Percentiles rank a stretch among this genome's conserved stretches.
Conservation (phyloP, 2,329 filamentous ascomycete genomes). For the Neofusicoccum ribis region DNA sequence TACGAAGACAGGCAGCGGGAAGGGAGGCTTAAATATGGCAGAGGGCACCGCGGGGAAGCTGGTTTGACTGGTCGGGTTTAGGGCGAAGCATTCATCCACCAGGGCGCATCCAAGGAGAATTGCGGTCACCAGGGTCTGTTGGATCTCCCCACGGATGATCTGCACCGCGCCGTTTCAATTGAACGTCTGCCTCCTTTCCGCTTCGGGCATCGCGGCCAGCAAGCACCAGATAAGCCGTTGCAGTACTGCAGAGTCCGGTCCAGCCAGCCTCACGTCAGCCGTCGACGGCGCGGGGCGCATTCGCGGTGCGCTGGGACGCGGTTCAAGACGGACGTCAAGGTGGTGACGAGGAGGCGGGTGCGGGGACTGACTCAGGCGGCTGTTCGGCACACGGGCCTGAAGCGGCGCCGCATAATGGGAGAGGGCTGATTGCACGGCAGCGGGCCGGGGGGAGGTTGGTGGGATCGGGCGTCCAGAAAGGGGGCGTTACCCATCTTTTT, state of each 20-base stretch:
- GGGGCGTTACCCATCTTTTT: not conserved
- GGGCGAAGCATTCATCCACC: not conserved
- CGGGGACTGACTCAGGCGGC: not conserved
- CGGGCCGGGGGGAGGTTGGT: not conserved
- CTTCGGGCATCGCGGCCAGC: not conserved
- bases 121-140: not conserved
- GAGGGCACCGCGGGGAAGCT: not conserved
- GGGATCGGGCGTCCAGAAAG: not conserved
- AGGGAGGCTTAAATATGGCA: not conserved
- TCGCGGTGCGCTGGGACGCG: no score
- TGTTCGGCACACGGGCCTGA: not conserved
- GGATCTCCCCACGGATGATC: constrained; percentile 4
- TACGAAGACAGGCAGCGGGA: not conserved
- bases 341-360: not conserved
- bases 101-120: constrained; percentile 1
- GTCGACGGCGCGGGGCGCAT: no score
- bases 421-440: not conserved
- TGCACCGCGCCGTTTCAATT: not conserved
- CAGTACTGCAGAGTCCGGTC: not conserved
- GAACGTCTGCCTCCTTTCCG: not conserved
- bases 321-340: no score
- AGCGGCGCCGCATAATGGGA: not conserved
- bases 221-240: not conserved
- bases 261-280: not conserved
- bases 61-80: not conserved